Percentiles rank a stretch among this genome's conserved stretches.
Conservation (phyloP, 306 rosid genomes). For the Castanea mollissima region DNA sequence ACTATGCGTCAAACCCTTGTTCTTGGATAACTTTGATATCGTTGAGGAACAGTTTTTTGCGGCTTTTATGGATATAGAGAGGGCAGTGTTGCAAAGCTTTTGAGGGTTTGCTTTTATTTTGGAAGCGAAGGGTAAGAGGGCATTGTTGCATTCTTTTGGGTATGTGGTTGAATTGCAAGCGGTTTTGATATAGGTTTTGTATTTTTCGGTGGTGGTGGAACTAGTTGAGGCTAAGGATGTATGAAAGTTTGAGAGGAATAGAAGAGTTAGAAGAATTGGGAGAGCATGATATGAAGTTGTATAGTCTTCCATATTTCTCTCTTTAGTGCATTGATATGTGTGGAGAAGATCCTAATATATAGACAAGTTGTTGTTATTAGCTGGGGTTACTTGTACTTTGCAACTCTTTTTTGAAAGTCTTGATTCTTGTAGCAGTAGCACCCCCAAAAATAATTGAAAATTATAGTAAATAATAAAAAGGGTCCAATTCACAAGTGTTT, state of each 20-base stretch:
- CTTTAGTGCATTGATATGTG: background rate
- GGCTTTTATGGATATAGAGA: conserved; percentile 31
- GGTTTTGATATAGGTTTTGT: conserved; percentile 20
- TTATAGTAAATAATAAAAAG: too few relatives aligned
- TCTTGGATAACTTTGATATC: conserved; percentile 18
- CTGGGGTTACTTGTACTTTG: background rate
- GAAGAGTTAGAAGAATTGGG: conserved; percentile 2
- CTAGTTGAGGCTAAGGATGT: background rate
- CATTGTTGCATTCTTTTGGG: conserved; percentile 41
- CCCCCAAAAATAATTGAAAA: too few relatives aligned
- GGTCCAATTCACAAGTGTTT: too few relatives aligned
- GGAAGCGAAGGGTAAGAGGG: conserved; percentile 39
- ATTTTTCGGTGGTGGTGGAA: background rate
- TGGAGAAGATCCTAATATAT: conserved; percentile 20
- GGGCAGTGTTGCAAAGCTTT: conserved; percentile 37
- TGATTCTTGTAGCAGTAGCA: too few relatives aligned
- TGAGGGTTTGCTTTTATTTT: conserved; percentile 37
- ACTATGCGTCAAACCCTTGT: background rate
- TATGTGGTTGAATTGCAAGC: conserved; percentile 49
- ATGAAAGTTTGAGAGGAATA: conserved; percentile 9
- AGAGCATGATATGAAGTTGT: conserved; percentile 10
- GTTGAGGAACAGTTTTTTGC: conserved; percentile 22
- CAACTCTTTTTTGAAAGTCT: too few relatives aligned
- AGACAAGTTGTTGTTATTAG: background rate
- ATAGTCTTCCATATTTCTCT: conserved; percentile 21